Percentiles rank a stretch among this genome's conserved stretches.
Evolutionary conservation across 805 yeast species (phyloP).

Genomic region (Saccharomycopsis vini): DNA sequence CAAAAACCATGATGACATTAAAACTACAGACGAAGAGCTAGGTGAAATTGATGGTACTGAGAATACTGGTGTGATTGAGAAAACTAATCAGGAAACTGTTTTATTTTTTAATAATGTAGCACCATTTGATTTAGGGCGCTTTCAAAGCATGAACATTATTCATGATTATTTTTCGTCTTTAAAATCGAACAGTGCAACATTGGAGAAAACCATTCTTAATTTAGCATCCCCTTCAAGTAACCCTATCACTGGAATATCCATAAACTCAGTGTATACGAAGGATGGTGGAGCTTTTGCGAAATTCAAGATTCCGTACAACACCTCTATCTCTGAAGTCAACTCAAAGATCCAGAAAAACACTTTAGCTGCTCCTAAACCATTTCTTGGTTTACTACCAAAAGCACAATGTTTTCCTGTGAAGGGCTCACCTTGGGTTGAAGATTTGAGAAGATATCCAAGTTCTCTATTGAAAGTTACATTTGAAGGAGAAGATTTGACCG

Average conservation of each 20-base stretch:
- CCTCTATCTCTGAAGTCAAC: constrained; percentile 44
- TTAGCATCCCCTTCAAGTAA: constrained; percentile 32
- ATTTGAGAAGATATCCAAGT: constrained; percentile 70
- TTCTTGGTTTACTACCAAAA: constrained; percentile 34
- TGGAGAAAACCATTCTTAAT: constrained; percentile 1
- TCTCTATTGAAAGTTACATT: constrained; percentile 53
- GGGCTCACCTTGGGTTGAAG: constrained; percentile 96
- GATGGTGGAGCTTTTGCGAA: constrained; percentile 95
- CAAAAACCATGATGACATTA: constrained; percentile 14
- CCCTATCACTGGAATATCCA: constrained; percentile 34
- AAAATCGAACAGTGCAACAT: not conserved
- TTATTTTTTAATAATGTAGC: constrained; percentile 45
- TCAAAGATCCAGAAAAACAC: constrained; percentile 39
- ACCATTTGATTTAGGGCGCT: constrained; percentile 26
- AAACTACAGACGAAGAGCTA: constrained; percentile 36
- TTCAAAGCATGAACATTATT: not conserved
- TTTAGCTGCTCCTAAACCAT: constrained; percentile 23
- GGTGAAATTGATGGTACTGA: constrained; percentile 49
- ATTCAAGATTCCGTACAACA: constrained; percentile 48
- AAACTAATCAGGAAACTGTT: constrained; percentile 40
- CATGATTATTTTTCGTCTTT: not conserved
- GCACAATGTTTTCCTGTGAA: constrained; percentile 65
- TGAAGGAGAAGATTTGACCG: constrained; percentile 68
- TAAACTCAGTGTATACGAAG: constrained; percentile 60
- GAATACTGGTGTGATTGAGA: constrained; percentile 49